These are phyloP conservation scores for Tolypocladium cylindrosporum DNA, from an alignment of 2,329 filamentous ascomycete genomes.

Conservation along the genomic window DNA sequence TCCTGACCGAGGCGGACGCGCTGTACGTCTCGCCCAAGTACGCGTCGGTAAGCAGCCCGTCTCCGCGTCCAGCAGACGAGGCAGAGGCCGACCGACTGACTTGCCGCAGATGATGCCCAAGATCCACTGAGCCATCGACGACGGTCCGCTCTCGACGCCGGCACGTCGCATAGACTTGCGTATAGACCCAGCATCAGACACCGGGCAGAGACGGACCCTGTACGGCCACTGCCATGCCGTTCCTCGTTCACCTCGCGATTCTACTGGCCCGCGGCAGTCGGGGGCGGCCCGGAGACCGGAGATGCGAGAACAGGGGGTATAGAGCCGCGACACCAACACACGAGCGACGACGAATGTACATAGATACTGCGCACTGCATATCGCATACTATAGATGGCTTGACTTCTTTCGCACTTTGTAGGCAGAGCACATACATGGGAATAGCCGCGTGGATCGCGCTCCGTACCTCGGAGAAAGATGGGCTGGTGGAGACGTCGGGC, in stretches of 20 bases:
- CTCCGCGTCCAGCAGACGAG: neutral
- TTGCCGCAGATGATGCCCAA: conserved; percentile 9
- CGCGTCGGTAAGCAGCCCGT: conserved; percentile 49
- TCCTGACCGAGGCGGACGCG: conserved; percentile 74
- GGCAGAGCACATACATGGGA: no score
- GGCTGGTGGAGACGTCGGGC: conserved; percentile 4
- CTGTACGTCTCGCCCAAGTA: conserved; percentile 84
- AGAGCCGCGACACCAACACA: neutral
- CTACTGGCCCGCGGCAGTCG: neutral
- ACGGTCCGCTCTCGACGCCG: neutral
- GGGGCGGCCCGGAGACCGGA: neutral
- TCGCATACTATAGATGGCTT: neutral
- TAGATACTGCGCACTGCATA: neutral
- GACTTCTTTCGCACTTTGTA: neutral
- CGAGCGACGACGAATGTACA: neutral
- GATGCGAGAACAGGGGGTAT: neutral
- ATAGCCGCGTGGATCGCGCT: neutral
- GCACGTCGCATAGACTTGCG: neutral
- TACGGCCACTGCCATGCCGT: neutral
- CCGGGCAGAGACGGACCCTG: neutral
- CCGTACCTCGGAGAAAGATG: neutral
- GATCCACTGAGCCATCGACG: conserved; percentile 1
- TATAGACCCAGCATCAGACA: neutral
- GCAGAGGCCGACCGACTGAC: neutral
- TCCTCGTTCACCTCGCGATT: neutral